Evolutionary conservation across 2,329 filamentous ascomycete genomes (phyloP).

Genomic region (Xylariaceae sp.): DNA sequence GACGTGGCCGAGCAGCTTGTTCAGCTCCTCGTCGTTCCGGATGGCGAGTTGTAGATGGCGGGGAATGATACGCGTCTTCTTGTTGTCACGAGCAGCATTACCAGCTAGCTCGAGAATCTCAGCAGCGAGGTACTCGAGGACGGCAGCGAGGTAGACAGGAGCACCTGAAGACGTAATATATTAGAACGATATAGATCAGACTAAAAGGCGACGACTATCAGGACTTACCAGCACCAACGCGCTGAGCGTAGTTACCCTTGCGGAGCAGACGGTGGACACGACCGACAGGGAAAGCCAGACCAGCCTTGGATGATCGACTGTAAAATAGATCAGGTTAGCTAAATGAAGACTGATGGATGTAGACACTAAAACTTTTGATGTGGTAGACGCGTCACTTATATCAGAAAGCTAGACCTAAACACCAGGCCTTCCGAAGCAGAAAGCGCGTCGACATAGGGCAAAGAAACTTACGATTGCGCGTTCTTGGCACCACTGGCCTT

Average conservation of each 20-base stretch:
- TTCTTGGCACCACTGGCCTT: conserved; percentile 99
- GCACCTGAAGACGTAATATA: conserved; percentile 54
- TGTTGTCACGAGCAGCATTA: conserved; percentile 99
- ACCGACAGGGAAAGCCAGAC: conserved; percentile 97
- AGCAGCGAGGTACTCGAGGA: conserved; percentile 97
- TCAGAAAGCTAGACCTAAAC: conserved; percentile 10
- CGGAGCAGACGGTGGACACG: conserved; percentile 98
- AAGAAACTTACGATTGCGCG: conserved; percentile 88
- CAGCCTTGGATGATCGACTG: conserved; percentile 98
- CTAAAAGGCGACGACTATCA: conserved; percentile 40
- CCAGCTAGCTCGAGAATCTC: conserved; percentile 99
- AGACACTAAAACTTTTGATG: conserved; percentile 1
- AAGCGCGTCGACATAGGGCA: conserved; percentile 8
- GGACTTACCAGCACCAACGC: conserved; percentile 80
- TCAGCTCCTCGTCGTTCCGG: conserved; percentile 99
- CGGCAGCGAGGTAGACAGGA: conserved; percentile 94
- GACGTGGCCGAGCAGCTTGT: conserved; percentile 96
- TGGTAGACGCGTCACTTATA: conserved; percentile 49
- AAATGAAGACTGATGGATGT: conserved; percentile 24
- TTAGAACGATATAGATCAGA: conserved; percentile 1
- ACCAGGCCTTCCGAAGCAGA: background rate
- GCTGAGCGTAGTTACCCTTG: conserved; percentile 99
- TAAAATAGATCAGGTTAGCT: conserved; percentile 45
- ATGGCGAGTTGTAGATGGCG: conserved; percentile 99
- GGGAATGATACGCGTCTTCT: conserved; percentile 99